Evolutionary conservation across 208 protist genomes (phyloP).

Genomic region (Perkinsela sp.): DNA sequence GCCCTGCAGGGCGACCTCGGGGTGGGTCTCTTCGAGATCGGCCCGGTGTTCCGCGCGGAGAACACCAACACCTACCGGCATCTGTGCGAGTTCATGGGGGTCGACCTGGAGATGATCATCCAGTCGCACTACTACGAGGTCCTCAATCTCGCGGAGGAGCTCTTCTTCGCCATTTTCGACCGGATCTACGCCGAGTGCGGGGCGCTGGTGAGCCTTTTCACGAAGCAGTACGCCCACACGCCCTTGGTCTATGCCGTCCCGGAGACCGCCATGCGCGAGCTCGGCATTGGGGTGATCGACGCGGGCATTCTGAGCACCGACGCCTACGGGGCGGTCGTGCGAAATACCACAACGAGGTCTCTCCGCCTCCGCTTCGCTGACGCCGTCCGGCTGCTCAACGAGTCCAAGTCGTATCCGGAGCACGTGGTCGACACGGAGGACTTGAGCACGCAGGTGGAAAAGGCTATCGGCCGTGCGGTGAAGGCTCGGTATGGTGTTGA

Average conservation of each 20-base stretch:
- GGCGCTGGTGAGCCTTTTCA: slow-evolving; percentile 24
- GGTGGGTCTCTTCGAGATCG: slow-evolving; percentile 75
- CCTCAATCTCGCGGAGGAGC: slow-evolving; percentile 70
- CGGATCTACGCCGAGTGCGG: slow-evolving; percentile 19
- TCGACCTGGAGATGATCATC: slow-evolving; percentile 99
- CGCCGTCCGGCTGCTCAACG: slow-evolving; percentile 72
- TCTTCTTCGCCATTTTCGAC: slow-evolving; percentile 90
- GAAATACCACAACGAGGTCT: slow-evolving; percentile 37
- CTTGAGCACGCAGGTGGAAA: slow-evolving; percentile 80
- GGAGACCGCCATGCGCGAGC: slow-evolving; percentile 29
- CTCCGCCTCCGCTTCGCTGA: slow-evolving; percentile 65
- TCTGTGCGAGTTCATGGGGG: slow-evolving; percentile 95
- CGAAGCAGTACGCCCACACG: slow-evolving; percentile 72
- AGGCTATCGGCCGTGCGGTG: slow-evolving; percentile 77
- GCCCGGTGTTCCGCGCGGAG: slow-evolving; percentile 93
- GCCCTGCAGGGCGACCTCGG: slow-evolving; percentile 74
- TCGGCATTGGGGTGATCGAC: slow-evolving; percentile 48
- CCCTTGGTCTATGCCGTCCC: slow-evolving; percentile 53
- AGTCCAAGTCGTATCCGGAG: slow-evolving; percentile 22
- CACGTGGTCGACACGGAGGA: slow-evolving; percentile 54
- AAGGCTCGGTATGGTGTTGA: slow-evolving; percentile 92
- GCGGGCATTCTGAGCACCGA: slow-evolving; percentile 28
- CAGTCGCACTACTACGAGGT: slow-evolving; percentile 96
- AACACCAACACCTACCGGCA: slow-evolving; percentile 96
- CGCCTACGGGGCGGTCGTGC: slow-evolving; percentile 31